These are phyloP conservation scores for Suillus placidus DNA, from an alignment of 768 basidiomycete genomes.

Conservation along the genomic window DNA sequence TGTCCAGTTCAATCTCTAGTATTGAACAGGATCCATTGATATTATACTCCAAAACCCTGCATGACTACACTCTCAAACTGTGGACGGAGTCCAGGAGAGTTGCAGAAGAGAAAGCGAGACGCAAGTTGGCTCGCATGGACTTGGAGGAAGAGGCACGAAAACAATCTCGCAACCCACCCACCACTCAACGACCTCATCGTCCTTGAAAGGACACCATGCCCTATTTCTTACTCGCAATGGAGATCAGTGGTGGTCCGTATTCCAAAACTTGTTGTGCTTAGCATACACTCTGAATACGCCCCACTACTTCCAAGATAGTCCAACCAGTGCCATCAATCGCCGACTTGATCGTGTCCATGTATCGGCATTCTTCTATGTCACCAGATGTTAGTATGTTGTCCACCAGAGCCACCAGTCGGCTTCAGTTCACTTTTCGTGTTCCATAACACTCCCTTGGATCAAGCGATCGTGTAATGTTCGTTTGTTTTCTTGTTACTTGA, in stretches of 20 bases:
- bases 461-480: slow-evolving; percentile 2
- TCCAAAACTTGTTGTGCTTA: not conserved
- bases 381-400: not conserved
- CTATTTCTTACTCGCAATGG: not conserved
- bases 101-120: slow-evolving; percentile 53
- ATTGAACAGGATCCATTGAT: slow-evolving; percentile 40
- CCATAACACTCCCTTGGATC: not conserved
- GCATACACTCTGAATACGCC: not conserved
- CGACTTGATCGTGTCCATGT: not conserved
- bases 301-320: not conserved
- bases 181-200: slow-evolving; percentile 5
- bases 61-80: slow-evolving; percentile 66
- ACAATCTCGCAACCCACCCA: slow-evolving; percentile 13
- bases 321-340: not conserved
- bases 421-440: not conserved
- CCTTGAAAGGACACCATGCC: not conserved
- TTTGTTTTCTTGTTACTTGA: not conserved
- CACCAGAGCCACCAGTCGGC: not conserved
- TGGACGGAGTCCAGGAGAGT: slow-evolving; percentile 68
- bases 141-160: slow-evolving; percentile 30
- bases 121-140: slow-evolving; percentile 30
- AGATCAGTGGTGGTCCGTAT: not conserved
- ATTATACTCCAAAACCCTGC: slow-evolving; percentile 64
- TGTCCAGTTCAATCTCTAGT: slow-evolving; percentile 11
- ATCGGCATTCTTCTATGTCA: not conserved